Percentiles rank a stretch among this genome's conserved stretches.
phyloP scores from a whole-genome alignment of 225 moss, liverwort and hornwort genomes.

The Pseudisothecium myosuroides region DNA sequence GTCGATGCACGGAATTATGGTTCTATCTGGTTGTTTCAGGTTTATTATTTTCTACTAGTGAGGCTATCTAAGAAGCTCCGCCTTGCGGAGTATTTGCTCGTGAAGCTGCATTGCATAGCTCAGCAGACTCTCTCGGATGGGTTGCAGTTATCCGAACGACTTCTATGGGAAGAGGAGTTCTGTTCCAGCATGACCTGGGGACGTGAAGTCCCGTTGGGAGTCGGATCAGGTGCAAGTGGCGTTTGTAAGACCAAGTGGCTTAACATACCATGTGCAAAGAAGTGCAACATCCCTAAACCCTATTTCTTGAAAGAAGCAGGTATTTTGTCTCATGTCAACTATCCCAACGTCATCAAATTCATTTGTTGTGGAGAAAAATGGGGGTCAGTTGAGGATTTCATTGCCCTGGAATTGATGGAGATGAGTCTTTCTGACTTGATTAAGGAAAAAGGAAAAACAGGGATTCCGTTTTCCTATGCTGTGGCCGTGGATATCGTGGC shows the following conservation, averaged over 20 bases:
- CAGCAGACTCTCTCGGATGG: no score
- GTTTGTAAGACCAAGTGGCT: background rate
- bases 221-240: background rate
- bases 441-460: no score
- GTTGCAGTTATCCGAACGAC: background rate
- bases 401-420: background rate
- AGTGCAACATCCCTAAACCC: background rate
- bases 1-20: background rate
- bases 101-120: background rate
- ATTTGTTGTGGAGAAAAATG: background rate
- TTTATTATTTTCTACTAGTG: background rate
- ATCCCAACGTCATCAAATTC: background rate
- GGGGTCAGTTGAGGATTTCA: background rate
- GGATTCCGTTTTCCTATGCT: background rate
- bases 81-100: background rate
- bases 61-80: background rate
- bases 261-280: background rate
- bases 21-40: background rate
- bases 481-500: background rate
- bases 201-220: background rate
- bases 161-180: background rate
- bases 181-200: background rate
- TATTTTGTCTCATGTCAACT: background rate
- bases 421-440: background rate
- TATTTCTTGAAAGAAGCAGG: background rate